Evolutionary conservation across 441 rosid species (phyloP).

Genomic region (Brassica hybrid): DNA sequence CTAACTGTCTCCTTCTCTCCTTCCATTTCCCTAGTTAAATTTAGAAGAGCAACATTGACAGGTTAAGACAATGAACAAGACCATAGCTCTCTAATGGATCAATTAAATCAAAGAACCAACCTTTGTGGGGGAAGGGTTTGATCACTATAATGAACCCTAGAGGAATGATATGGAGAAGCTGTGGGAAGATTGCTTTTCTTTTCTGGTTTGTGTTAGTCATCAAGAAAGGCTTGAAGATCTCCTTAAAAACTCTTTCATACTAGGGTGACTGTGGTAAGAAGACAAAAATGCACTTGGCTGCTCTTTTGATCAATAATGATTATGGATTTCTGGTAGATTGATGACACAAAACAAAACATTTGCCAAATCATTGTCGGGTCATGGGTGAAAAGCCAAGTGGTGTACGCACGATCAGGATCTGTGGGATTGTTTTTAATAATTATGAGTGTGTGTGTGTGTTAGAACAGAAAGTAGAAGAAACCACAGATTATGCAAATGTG

Average conservation of each 20-base stretch:
- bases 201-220: slow-evolving; percentile 4
- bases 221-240: slow-evolving; percentile 20
- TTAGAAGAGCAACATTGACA: neutral
- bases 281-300: slow-evolving; percentile 29
- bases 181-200: neutral
- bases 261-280: slow-evolving; percentile 5
- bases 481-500: slow-evolving; percentile 26
- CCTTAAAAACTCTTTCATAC: neutral
- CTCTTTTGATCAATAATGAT: slow-evolving; percentile 25
- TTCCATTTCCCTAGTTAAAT: slow-evolving; percentile 43
- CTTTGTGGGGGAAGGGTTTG: neutral
- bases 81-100: slow-evolving; percentile 2
- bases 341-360: slow-evolving; percentile 42
- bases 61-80: slow-evolving; percentile 6
- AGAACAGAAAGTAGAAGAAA: slow-evolving; percentile 26
- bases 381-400: slow-evolving; percentile 46
- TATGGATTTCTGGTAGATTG: slow-evolving; percentile 12
- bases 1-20: slow-evolving; percentile 47
- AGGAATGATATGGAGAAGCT: slow-evolving; percentile 3
- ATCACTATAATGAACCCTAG: slow-evolving; percentile 14
- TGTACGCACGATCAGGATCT: slow-evolving; percentile 36
- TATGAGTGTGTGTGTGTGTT: neutral
- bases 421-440: neutral
- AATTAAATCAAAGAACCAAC: slow-evolving; percentile 21
- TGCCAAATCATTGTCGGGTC: slow-evolving; percentile 43